These are phyloP conservation scores for Carex sylvatica DNA, from an alignment of 202 grass and related monocot species.

Conservation along the genomic window DNA sequence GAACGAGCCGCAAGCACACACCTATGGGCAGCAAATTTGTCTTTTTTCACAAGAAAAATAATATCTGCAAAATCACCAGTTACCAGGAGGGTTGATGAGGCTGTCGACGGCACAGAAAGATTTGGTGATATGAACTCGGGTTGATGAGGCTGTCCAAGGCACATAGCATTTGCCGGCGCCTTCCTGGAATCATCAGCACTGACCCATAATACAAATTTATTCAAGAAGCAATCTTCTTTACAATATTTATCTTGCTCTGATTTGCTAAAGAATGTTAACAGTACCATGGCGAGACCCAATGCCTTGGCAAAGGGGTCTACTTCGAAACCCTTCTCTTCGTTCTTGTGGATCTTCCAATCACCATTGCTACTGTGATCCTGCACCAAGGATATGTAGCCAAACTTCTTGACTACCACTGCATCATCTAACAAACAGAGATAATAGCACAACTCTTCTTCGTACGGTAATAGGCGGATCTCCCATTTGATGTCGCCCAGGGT, in stretches of 20 bases:
- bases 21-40: too few relatives aligned
- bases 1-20: too few relatives aligned
- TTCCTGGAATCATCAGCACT: too few relatives aligned
- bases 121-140: too few relatives aligned
- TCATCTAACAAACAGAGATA: conserved; percentile 21
- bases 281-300: neutral
- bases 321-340: neutral
- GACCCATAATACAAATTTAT: neutral
- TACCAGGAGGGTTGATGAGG: too few relatives aligned
- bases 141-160: too few relatives aligned
- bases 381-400: neutral
- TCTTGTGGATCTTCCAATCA: conserved; percentile 6
- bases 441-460: neutral
- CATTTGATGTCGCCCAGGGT: neutral
- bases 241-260: neutral
- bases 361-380: neutral
- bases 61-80: too few relatives aligned
- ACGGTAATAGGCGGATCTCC: neutral
- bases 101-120: too few relatives aligned
- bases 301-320: neutral
- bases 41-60: too few relatives aligned
- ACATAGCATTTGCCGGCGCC: too few relatives aligned
- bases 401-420: neutral
- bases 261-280: neutral
- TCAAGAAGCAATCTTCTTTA: neutral